These are phyloP conservation scores for Lasiosphaeris hirsuta DNA, from an alignment of 495 filamentous ascomycete genomes.

Conservation along the genomic window DNA sequence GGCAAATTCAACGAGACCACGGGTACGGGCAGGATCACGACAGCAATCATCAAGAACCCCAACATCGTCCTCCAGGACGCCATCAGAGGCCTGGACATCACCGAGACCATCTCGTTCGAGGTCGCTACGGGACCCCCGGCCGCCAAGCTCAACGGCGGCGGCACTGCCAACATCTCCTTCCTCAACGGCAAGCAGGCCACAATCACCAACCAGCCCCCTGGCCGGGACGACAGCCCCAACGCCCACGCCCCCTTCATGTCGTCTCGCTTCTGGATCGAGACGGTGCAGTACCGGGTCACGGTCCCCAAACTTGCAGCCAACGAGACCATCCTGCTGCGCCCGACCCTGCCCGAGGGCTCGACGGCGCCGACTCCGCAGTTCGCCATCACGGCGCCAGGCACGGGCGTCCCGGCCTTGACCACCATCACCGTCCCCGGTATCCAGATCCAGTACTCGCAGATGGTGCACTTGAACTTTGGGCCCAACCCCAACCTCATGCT, in stretches of 20 bases:
- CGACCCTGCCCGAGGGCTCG: neutral
- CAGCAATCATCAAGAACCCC: conserved; percentile 1
- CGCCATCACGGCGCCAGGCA: conserved; percentile 1
- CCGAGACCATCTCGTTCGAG: conserved; percentile 4
- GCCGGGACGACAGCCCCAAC: neutral
- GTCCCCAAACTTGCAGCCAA: neutral
- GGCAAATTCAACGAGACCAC: neutral
- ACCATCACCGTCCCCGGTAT: neutral
- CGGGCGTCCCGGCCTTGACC: neutral
- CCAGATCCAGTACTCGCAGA: conserved; percentile 8
- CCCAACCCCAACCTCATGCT: neutral
- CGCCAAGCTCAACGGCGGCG: neutral
- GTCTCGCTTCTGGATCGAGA: conserved; percentile 4
- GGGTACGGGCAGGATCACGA: neutral
- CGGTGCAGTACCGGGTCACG: neutral
- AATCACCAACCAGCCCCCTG: neutral
- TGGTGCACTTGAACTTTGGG: neutral
- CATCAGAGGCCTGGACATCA: neutral
- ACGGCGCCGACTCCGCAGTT: conserved; percentile 4
- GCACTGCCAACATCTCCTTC: conserved; percentile 6
- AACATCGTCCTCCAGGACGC: conserved; percentile 2
- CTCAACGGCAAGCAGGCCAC: neutral
- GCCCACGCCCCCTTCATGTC: neutral
- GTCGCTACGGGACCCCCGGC: neutral
- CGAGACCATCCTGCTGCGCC: neutral